Evolutionary conservation across 225 moss, liverwort and hornwort species (phyloP).

Genomic region (Pseudoscleropodium purum): DNA sequence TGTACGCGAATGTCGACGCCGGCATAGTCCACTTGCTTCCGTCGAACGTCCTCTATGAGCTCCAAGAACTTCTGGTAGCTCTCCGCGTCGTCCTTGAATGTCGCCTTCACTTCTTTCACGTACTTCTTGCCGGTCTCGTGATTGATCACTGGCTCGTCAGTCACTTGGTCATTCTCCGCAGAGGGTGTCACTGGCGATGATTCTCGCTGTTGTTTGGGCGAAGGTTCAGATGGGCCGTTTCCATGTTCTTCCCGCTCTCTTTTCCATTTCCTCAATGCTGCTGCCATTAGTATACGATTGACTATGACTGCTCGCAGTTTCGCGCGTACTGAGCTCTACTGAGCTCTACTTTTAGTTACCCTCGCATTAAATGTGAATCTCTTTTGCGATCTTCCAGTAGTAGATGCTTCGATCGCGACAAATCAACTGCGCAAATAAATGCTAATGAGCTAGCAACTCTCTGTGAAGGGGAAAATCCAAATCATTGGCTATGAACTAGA

Average conservation of each 20-base stretch:
- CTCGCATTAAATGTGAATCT: not conserved
- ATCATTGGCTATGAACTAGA: not conserved
- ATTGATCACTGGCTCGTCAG: too few relatives aligned
- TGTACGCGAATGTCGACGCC: slow-evolving; percentile 29
- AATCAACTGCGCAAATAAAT: not conserved
- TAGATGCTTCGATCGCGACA: too few relatives aligned
- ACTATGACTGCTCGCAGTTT: not conserved
- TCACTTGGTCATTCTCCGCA: not conserved
- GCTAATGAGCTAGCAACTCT: not conserved
- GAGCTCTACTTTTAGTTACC: not conserved
- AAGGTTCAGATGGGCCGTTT: not conserved
- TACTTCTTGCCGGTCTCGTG: not conserved
- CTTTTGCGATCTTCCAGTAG: not conserved
- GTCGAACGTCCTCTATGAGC: slow-evolving; percentile 29
- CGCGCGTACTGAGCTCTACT: not conserved
- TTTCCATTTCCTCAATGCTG: not conserved
- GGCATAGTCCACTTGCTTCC: slow-evolving; percentile 26
- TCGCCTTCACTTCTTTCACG: slow-evolving; percentile 14
- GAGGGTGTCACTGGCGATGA: not conserved
- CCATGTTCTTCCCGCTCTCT: not conserved
- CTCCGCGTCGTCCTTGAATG: slow-evolving; percentile 58
- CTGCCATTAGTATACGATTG: not conserved
- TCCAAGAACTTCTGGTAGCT: slow-evolving; percentile 51
- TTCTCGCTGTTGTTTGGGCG: not conserved
- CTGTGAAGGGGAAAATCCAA: not conserved